These are phyloP conservation scores for Capsicum rhomboideum DNA, from an alignment of 257 asterid genomes.

Conservation along the genomic window DNA sequence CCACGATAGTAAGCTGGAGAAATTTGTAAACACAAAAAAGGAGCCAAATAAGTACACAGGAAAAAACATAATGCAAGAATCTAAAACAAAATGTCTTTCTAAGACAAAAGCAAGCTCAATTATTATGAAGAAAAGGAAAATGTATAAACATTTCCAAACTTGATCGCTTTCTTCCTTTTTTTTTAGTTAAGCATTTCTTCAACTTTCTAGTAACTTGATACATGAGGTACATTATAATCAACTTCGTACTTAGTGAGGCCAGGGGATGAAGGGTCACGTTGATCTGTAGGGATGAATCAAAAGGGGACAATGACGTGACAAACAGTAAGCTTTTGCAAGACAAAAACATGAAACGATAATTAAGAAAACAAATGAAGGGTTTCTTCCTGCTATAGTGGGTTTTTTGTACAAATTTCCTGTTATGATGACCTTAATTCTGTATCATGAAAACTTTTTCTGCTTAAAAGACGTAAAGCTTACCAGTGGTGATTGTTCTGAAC, in stretches of 20 bases:
- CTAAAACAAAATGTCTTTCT: not conserved
- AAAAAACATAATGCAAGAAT: not conserved
- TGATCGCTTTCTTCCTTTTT: not conserved
- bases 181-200: not conserved
- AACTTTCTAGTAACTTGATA: not conserved
- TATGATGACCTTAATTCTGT: not conserved
- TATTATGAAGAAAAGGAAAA: not conserved
- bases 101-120: not conserved
- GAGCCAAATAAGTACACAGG: not conserved
- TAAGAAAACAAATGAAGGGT: not conserved
- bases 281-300: not conserved
- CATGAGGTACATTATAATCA: not conserved
- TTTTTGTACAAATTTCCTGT: not conserved
- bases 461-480: not conserved
- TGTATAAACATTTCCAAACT: not conserved
- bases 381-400: not conserved
- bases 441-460: not conserved
- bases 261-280: not conserved
- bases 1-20: constrained; percentile 40
- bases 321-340: not conserved
- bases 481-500: constrained; percentile 14
- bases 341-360: not conserved
- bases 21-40: not conserved
- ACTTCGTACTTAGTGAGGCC: not conserved
- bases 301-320: not conserved